Evolutionary conservation across 768 basidiomycete genomes (phyloP).

Genomic region (Sporobolomyces phaffii): DNA sequence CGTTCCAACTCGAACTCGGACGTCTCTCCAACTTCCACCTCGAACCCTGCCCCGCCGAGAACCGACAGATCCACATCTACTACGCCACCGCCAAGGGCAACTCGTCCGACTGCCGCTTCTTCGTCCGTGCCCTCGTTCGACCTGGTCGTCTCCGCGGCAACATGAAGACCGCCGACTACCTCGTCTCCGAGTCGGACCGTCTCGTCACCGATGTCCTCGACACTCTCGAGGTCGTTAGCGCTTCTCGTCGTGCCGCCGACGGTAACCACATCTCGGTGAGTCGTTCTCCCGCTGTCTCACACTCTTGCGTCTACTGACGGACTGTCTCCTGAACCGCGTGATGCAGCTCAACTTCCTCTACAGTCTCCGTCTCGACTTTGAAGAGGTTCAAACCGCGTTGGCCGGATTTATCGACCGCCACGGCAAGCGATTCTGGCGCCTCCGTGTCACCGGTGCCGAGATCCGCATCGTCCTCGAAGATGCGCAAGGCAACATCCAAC

Average conservation of each 20-base stretch:
- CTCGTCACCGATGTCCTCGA: conserved; percentile 90
- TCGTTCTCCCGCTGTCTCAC: conserved; percentile 2
- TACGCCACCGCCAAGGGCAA: conserved; percentile 92
- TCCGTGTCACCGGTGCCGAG: conserved; percentile 96
- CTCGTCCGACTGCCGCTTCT: conserved; percentile 95
- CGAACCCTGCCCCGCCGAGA: conserved; percentile 90
- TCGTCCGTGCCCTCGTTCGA: conserved; percentile 90
- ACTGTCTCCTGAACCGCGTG: neutral
- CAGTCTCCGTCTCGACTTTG: conserved; percentile 88
- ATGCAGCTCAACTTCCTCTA: conserved; percentile 83
- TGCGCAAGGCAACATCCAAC: conserved; percentile 85
- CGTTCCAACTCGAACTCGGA: conserved; percentile 94
- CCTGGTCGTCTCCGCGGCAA: conserved; percentile 86
- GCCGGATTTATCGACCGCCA: conserved; percentile 99
- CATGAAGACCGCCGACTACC: conserved; percentile 94
- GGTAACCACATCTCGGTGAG: conserved; percentile 84
- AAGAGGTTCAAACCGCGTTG: conserved; percentile 92
- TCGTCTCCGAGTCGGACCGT: conserved; percentile 96
- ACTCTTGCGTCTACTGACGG: neutral
- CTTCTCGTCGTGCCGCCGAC: conserved; percentile 82
- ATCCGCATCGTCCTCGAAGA: conserved; percentile 94
- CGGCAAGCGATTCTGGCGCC: conserved; percentile 94
- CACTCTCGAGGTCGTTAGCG: conserved; percentile 86
- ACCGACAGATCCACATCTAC: conserved; percentile 97
- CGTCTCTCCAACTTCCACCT: conserved; percentile 95